Evolutionary conservation across 2,329 filamentous ascomycete genomes (phyloP), one percentile per base, ranked within the genome.

Genomic region (Penicillium freii): DNA sequence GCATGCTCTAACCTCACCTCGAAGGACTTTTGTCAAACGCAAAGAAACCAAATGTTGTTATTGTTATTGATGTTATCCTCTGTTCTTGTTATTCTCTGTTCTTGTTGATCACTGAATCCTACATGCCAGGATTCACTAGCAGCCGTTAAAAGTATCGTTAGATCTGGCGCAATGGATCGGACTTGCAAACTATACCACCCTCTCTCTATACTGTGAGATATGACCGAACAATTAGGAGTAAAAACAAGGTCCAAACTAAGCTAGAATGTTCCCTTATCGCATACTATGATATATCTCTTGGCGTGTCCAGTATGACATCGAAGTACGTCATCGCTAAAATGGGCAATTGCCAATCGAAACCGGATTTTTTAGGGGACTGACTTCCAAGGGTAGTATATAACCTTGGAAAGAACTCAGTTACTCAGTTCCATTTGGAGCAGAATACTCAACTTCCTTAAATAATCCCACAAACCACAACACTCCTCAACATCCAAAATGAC

Each of bases 281-380:
- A 15, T 15, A 6, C 11, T 33, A 33, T 11, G 33, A 56, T 42
- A 52, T 45, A 51, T 46, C 48, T 53, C 54, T 57, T 57, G 54
- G 54, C 54, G 15, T 45, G 15, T 40, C 13, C 33, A 33, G 25
- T 44, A 53, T 57, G 54, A 53, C 54, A 57, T 53, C 29, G 36
- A 31, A 15, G n/a, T 33, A 47, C 54, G 54, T 57, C 54, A 57
- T 48, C 3, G 19, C 29, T 2, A 27, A 27, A 36, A 44, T 38
- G 11, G 29, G 31, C 31, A 6, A 33, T 33, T 15, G 49, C n/a
- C 27, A 51, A 51, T 42, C 15, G 31, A 56, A 57, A 47, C 54
- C 43, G n/a, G 54, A 53, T 56, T 53, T 21, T 9, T 5, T 15
- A 29, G 3, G 19, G 15, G 5, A 34, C 15, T 8, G 13, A 31